Evolutionary conservation across 2,329 filamentous ascomycete genomes (phyloP).

Genomic region (Neofusicoccum sp.): DNA sequence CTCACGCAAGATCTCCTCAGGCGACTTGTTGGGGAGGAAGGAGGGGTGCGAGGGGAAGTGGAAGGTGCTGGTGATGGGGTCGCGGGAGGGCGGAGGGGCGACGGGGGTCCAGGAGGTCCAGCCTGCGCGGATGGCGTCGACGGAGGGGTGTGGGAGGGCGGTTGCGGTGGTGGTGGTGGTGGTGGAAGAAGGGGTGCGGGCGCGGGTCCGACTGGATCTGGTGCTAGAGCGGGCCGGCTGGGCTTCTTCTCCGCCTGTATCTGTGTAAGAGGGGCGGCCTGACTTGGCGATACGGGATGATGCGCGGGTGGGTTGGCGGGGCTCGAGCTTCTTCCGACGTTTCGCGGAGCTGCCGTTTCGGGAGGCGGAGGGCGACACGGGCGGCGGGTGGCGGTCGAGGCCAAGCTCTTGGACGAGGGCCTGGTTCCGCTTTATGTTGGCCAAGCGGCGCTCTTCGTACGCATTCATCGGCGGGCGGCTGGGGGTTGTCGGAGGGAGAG

Average conservation of each 20-base stretch:
- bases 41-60: slow-evolving; percentile 49
- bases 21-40: slow-evolving; percentile 58
- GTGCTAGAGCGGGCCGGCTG: background rate
- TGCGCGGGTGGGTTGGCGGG: slow-evolving; percentile 42
- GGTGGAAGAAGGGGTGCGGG: background rate
- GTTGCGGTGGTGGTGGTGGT: background rate
- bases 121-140: slow-evolving; percentile 36
- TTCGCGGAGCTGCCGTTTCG: slow-evolving; percentile 35
- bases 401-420: slow-evolving; percentile 52
- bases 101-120: slow-evolving; percentile 51
- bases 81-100: slow-evolving; percentile 45
- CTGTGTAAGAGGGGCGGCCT: slow-evolving; percentile 41
- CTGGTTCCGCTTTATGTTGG: slow-evolving; percentile 55
- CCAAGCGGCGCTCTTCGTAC: slow-evolving; percentile 50
- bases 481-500: background rate
- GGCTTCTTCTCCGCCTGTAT: slow-evolving; percentile 31
- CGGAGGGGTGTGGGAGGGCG: slow-evolving; percentile 21
- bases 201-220: background rate
- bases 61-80: slow-evolving; percentile 45
- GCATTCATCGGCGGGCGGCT: slow-evolving; percentile 36
- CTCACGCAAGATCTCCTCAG: slow-evolving; percentile 55
- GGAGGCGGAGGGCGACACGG: slow-evolving; percentile 23
- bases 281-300: slow-evolving; percentile 54
- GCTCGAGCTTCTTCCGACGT: slow-evolving; percentile 43
- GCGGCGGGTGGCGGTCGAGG: slow-evolving; percentile 36